phyloP scores from a whole-genome alignment of 768 basidiomycete species.

The Termitomyces eurrhizus region DNA sequence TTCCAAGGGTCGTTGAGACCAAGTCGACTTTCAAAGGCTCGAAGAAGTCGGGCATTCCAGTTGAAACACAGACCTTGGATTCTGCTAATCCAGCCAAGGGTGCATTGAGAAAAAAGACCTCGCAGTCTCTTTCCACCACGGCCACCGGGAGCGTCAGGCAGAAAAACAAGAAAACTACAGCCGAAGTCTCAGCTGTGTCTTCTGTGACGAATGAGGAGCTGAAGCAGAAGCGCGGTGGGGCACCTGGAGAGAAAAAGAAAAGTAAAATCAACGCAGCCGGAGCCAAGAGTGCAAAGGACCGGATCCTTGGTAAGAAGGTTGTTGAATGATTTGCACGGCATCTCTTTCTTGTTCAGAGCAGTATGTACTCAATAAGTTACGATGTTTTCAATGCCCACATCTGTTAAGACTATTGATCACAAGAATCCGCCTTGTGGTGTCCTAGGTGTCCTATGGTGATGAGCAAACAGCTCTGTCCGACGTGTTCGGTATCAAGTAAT shows the following conservation, averaged over 20 bases:
- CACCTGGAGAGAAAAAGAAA: constrained; percentile 57
- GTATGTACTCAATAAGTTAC: not conserved
- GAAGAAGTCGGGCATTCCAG: not conserved
- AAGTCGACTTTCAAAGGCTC: not conserved
- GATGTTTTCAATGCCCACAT: not conserved
- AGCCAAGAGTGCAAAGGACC: constrained; percentile 51
- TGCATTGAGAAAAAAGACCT: not conserved
- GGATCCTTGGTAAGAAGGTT: constrained; percentile 50
- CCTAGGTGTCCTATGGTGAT: not conserved
- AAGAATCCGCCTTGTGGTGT: not conserved
- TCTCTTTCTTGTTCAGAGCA: not conserved
- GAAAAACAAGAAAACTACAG: constrained; percentile 14
- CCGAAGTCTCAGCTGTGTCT: constrained; percentile 1
- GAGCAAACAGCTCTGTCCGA: not conserved
- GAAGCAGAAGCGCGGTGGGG: constrained; percentile 47
- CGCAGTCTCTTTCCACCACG: not conserved
- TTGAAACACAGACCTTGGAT: not conserved
- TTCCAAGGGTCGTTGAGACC: not conserved
- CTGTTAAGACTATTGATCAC: not conserved
- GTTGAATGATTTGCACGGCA: constrained; percentile 23
- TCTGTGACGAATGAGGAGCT: constrained; percentile 39
- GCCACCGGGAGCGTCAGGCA: constrained; percentile 3
- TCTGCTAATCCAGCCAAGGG: not conserved
- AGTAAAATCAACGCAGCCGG: constrained; percentile 34
- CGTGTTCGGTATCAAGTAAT: not conserved